Evolutionary conservation across 208 protist genomes (phyloP), one percentile per base, ranked within the genome.

Genomic region (Herpetomonas muscarum): DNA sequence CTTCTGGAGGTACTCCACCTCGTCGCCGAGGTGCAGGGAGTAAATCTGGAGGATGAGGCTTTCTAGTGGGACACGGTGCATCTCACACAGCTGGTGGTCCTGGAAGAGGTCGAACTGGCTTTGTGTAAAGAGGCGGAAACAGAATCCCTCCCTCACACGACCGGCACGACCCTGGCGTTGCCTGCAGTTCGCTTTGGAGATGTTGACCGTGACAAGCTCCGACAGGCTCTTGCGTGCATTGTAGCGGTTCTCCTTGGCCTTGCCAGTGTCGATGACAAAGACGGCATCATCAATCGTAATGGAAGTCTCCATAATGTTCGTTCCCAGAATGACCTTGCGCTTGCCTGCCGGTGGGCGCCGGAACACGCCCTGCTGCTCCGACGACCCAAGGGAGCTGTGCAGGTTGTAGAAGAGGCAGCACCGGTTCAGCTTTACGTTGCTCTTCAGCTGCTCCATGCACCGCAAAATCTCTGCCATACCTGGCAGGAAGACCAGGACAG

Each of bases 231-330:
- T 87, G 25, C 66, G 64, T 0, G 90, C 79, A 55, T 96, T 85
- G 70, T 96, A 97, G 55, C 85, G 83, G 72, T 90, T 98, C 70
- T 98, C 92, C 74, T 98, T 99, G 1, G 83, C 72, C 52, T 95
- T 91, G 45, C 98, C 98, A 29, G 80, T 93, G 79, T 99, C 98
- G 29, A 99, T 97, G 0, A 99, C 98, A 30, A 93, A 96, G 21
- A 96, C 90, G 29, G 88, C 89, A 74, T 99, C 98, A 54, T 98
- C 96, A 62, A 99, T 98, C 28, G 98, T 99, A 51, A 99, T 91
- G 39, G 90, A 97, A 0, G 97, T 99, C 62, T 99, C 97, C 65
- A 98, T 98, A 61, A 99, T 98, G 76, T 99, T 99, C 5, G 97
- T 99, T 32, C 90, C 83, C 4, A 98, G 73, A 22, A 99, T 90